Conservation (phyloP, 805 yeast genomes). For the Candida vaughaniae region DNA sequence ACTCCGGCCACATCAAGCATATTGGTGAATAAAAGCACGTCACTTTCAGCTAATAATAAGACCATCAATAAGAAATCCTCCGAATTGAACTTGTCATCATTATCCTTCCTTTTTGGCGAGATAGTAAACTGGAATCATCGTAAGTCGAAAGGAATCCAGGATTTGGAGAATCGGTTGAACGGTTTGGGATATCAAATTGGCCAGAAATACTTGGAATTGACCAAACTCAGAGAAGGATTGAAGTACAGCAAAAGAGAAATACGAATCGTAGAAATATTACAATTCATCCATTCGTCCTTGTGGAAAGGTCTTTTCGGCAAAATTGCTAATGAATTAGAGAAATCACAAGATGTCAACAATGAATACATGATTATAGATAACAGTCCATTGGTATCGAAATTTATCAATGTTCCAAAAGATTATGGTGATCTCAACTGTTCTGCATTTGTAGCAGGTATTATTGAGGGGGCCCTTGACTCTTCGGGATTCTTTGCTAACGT, state of each 20-base stretch:
- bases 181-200: conserved; percentile 80
- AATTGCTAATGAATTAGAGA: conserved; percentile 72
- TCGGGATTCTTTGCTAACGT: conserved; percentile 73
- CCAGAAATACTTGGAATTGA: conserved; percentile 64
- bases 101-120: conserved; percentile 70
- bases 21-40: conserved; percentile 31
- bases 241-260: conserved; percentile 64
- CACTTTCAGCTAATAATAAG: conserved; percentile 49
- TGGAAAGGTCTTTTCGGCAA: conserved; percentile 77
- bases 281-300: conserved; percentile 67
- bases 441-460: conserved; percentile 80
- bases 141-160: conserved; percentile 65
- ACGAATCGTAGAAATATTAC: conserved; percentile 63
- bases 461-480: conserved; percentile 78
- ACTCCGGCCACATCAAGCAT: conserved; percentile 37
- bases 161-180: conserved; percentile 56
- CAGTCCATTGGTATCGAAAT: conserved; percentile 67
- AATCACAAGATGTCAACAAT: conserved; percentile 65
- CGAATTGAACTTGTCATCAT: conserved; percentile 65
- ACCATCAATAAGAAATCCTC: conserved; percentile 60
- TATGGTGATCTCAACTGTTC: conserved; percentile 75
- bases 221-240: conserved; percentile 63
- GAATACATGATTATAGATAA: conserved; percentile 79
- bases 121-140: conserved; percentile 64
- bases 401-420: conserved; percentile 75